These are phyloP conservation scores for Penicillium cataractarum DNA, from an alignment of 495 filamentous ascomycete species.

Conservation along the genomic window DNA sequence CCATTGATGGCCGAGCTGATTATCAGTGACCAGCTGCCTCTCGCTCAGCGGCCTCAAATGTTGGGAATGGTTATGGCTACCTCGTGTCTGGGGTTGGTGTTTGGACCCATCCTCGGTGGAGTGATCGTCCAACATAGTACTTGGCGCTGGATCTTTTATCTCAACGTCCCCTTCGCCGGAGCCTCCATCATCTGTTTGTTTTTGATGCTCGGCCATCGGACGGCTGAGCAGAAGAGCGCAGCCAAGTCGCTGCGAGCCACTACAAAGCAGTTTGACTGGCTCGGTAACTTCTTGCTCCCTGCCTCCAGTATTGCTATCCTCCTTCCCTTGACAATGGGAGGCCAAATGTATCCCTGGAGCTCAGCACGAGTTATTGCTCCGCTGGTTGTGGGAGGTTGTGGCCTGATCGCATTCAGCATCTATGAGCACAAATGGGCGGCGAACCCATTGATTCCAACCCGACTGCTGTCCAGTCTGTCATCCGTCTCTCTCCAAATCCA, in stretches of 20 bases:
- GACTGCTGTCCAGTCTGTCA: conserved; percentile 26
- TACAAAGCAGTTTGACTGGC: conserved; percentile 47
- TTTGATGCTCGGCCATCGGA: conserved; percentile 18
- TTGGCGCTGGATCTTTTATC: conserved; percentile 41
- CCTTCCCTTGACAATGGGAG: conserved; percentile 55
- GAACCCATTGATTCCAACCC: conserved; percentile 26
- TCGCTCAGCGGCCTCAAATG: conserved; percentile 32
- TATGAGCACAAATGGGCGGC: conserved; percentile 2
- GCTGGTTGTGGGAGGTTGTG: conserved; percentile 27
- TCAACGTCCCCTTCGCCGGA: conserved; percentile 50
- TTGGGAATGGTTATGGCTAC: conserved; percentile 28
- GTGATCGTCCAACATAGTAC: conserved; percentile 24
- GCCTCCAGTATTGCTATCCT: conserved; percentile 47
- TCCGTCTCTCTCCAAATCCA: conserved; percentile 21
- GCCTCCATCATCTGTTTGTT: conserved; percentile 25
- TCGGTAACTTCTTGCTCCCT: conserved; percentile 53
- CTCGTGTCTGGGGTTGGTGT: conserved; percentile 23
- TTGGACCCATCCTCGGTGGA: conserved; percentile 37
- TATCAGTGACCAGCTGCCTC: conserved; percentile 36
- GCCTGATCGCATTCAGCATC: conserved; percentile 18
- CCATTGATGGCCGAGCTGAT: conserved; percentile 37
- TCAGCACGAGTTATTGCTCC: conserved; percentile 46
- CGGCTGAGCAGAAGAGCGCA: neutral
- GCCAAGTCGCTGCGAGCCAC: conserved; percentile 28
- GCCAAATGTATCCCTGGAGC: conserved; percentile 54